Percentiles rank a stretch among this genome's conserved stretches.
phyloP scores from a whole-genome alignment of 306 rosid species.

The Cucurbita ficifolia region DNA sequence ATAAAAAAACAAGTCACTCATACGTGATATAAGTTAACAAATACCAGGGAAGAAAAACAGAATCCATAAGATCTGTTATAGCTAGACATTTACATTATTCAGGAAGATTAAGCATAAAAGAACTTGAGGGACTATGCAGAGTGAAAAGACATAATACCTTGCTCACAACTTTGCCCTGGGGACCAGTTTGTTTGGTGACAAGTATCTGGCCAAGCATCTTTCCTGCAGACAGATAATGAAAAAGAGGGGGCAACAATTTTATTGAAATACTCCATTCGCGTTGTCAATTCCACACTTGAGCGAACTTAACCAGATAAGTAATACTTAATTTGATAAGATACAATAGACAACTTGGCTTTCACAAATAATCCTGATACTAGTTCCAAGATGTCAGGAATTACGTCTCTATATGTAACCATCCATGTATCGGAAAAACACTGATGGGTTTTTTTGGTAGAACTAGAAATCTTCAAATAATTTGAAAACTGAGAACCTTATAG shows the following conservation, averaged over 20 bases:
- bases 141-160: conserved; percentile 39
- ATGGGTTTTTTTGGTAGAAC: neutral
- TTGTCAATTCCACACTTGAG: neutral
- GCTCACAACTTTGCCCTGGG: conserved; percentile 89
- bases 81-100: neutral
- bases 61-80: neutral
- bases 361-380: neutral
- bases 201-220: conserved; percentile 97
- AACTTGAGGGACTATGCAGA: neutral
- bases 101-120: neutral
- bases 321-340: neutral
- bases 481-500: neutral
- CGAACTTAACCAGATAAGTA: neutral
- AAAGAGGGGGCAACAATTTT: neutral
- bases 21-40: neutral
- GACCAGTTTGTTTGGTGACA: conserved; percentile 94
- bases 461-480: neutral
- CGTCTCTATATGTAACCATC: neutral
- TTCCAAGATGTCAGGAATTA: neutral
- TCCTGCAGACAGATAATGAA: conserved; percentile 31
- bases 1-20: neutral
- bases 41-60: neutral
- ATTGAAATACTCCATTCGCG: neutral
- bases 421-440: neutral
- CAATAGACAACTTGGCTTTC: neutral